Conservation (phyloP, 139 green algal genomes). For the Tetradesmus lagerheimii region DNA sequence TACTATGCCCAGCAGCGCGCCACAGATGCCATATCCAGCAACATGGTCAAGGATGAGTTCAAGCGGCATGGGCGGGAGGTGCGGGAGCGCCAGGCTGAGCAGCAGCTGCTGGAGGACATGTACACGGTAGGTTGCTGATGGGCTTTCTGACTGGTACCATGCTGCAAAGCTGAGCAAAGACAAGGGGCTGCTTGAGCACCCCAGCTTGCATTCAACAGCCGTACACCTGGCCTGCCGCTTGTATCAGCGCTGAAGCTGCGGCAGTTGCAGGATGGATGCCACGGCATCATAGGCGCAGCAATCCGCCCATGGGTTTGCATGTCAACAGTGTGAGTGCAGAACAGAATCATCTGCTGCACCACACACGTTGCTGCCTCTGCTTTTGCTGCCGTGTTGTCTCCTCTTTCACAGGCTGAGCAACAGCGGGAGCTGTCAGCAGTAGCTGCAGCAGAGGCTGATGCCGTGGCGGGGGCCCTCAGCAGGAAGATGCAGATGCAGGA, state of each 20-base stretch:
- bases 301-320: background rate
- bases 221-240: background rate
- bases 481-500: conserved; percentile 56
- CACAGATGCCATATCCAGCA: conserved; percentile 50
- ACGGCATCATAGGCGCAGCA: background rate
- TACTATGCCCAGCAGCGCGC: conserved; percentile 68
- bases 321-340: background rate
- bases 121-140: conserved; percentile 61
- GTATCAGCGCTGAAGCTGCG: background rate
- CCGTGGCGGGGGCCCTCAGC: conserved; percentile 59
- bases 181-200: background rate
- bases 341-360: background rate
- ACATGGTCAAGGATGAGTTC: conserved; percentile 66
- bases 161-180: background rate
- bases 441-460: conserved; percentile 36
- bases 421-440: conserved; percentile 16
- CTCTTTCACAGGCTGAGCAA: conserved; percentile 14
- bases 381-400: background rate
- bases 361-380: too few species aligned
- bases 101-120: conserved; percentile 64
- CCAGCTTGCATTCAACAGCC: background rate
- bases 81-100: conserved; percentile 61
- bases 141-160: background rate
- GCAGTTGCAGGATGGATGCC: background rate
- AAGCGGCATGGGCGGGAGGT: conserved; percentile 58